Evolutionary conservation across 176 grass and related monocot genomes (phyloP), one percentile per base, ranked within the genome.

Genomic region (Cocos nucifera): DNA sequence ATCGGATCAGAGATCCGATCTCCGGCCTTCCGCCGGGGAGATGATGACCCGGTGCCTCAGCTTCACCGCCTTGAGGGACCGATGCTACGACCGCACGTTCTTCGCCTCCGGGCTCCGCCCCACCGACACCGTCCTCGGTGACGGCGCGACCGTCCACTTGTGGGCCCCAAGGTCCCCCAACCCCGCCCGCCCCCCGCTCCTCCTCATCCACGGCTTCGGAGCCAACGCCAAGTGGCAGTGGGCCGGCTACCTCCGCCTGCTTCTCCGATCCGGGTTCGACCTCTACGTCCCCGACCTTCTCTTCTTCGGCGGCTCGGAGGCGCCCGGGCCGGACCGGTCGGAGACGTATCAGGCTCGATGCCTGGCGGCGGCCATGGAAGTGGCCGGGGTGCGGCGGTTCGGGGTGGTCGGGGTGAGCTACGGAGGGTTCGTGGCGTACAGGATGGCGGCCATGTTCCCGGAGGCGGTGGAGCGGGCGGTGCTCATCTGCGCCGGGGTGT

Each of bases 131-230:
- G 75, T 24, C 28, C 65, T 68, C 51, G 26, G 27, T 17, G 65
- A 68, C 53, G 65, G 54, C 17, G 80, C 92, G 70, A 80, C 75
- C 52, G 77, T 97, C 62, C 92, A 97, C 79, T 54, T 85, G 39
- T 97, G 92, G 87, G 71, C 74, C 23, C 87, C 92, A 27, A 70
- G 61, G 15, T 30, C 61, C 24, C 59, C 81, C n/a, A 53, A 69
- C 54, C 78, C 81, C 50, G 60, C 69, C 30, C 78, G 83, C 12
- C 75, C 63, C 19, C 65, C 93, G 17, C 78, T 91, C 0, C 65
- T 97, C 18, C 84, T 91, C n/a, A 77, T 97, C 62, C 92, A 97
- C 71, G 92, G 92, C 5, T 97, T 97, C 63, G 93, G 93, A 50
- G 93, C 93, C 6, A 82, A 84, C 21, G 78, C 93, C 54, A 98